phyloP scores from a whole-genome alignment of 441 rosid genomes.

The Erodium texanum region DNA sequence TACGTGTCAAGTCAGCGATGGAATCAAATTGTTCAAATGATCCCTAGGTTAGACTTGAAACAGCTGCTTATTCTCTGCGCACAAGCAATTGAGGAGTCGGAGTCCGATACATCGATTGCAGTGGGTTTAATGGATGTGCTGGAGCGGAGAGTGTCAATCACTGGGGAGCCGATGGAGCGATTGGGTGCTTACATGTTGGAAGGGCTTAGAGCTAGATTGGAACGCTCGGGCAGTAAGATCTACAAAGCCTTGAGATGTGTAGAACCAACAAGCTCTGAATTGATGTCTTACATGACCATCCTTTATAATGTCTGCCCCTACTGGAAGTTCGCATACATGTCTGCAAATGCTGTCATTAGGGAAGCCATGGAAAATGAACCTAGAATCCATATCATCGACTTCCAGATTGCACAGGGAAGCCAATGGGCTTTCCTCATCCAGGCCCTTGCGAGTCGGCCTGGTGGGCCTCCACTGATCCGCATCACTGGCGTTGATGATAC shows the following conservation, averaged over 20 bases:
- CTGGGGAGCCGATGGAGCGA: constrained; percentile 51
- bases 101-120: constrained; percentile 27
- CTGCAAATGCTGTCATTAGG: constrained; percentile 38
- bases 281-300: constrained; percentile 54
- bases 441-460: constrained; percentile 33
- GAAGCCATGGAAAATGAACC: constrained; percentile 44
- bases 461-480: constrained; percentile 44
- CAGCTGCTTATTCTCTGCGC: constrained; percentile 45
- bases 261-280: constrained; percentile 46
- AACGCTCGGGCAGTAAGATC: constrained; percentile 53
- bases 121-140: constrained; percentile 37
- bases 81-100: constrained; percentile 25
- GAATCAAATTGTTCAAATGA: constrained; percentile 28
- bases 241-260: constrained; percentile 45
- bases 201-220: constrained; percentile 58
- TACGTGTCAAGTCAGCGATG: constrained; percentile 23
- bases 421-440: constrained; percentile 44
- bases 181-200: constrained; percentile 60
- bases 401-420: constrained; percentile 65
- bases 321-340: constrained; percentile 55
- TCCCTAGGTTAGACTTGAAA: constrained; percentile 40
- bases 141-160: constrained; percentile 55
- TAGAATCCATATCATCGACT: constrained; percentile 45
- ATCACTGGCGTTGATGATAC: constrained; percentile 61
- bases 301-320: constrained; percentile 49